Conservation (phyloP, 768 basidiomycete genomes). For the Mycena haematopus region DNA sequence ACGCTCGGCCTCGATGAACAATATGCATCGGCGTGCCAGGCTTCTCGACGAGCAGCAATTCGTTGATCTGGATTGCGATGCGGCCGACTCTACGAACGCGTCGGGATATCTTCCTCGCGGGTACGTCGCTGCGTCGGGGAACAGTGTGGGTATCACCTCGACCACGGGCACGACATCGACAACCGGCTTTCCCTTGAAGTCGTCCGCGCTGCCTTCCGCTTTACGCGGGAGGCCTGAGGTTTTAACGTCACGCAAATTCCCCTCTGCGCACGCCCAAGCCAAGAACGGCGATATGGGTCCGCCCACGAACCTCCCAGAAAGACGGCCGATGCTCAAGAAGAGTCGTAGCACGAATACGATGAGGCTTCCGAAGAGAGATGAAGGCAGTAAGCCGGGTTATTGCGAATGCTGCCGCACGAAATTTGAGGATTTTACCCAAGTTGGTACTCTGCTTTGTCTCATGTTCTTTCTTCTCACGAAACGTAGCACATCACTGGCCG, state of each 20-base stretch:
- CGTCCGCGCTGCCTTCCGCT: constrained; percentile 56
- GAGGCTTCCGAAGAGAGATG: constrained; percentile 77
- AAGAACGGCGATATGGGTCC: constrained; percentile 68
- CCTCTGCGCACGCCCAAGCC: constrained; percentile 33
- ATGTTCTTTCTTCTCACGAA: constrained; percentile 7
- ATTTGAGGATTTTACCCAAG: constrained; percentile 84
- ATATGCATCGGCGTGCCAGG: constrained; percentile 63
- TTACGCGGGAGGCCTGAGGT: constrained; percentile 69
- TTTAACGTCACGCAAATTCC: constrained; percentile 65
- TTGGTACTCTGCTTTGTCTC: constrained; percentile 23
- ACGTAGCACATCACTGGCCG: constrained; percentile 73
- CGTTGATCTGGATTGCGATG: constrained; percentile 52
- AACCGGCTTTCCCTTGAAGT: constrained; percentile 52
- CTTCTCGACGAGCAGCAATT: constrained; percentile 35
- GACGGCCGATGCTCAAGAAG: constrained; percentile 64
- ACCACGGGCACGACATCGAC: constrained; percentile 87
- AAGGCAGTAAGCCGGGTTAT: constrained; percentile 92
- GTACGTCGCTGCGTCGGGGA: constrained; percentile 93
- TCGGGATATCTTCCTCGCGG: constrained; percentile 69
- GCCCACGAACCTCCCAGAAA: constrained; percentile 62
- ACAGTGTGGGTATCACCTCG: constrained; percentile 92
- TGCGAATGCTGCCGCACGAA: constrained; percentile 95
- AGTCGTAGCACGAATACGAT: constrained; percentile 84
- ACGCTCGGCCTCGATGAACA: constrained; percentile 78
- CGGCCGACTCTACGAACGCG: constrained; percentile 63